Percentiles rank a stretch among this genome's conserved stretches.
These are phyloP conservation scores for Neonothopanus nambi DNA, from an alignment of 1,284 basidiomycete species.

Conservation along the genomic window DNA sequence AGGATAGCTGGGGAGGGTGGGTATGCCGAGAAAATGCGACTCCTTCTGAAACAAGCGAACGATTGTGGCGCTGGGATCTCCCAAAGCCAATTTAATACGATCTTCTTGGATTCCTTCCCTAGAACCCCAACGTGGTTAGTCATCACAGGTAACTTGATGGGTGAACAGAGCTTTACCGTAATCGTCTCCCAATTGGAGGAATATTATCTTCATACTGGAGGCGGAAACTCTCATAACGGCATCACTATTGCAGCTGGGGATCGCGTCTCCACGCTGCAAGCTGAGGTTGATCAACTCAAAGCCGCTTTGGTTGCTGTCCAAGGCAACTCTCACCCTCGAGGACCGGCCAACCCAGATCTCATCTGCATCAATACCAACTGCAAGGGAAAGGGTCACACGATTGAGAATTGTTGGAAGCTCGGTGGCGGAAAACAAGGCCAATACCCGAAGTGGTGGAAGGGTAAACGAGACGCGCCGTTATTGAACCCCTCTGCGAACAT, in stretches of 20 bases:
- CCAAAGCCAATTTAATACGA: neutral
- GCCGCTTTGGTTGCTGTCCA: neutral
- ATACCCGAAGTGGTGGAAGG: constrained; percentile 19
- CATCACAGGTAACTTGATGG: neutral
- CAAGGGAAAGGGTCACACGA: constrained; percentile 4
- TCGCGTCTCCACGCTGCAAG: neutral
- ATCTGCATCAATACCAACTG: constrained; percentile 6
- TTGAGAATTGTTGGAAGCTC: constrained; percentile 16
- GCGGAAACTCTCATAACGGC: neutral
- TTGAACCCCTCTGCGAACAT: neutral
- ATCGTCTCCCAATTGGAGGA: neutral
- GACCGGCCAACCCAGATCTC: constrained; percentile 1
- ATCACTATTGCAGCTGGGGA: neutral
- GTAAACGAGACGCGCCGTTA: constrained; percentile 5
- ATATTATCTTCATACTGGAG: neutral
- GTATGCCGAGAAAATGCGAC: too few relatives aligned
- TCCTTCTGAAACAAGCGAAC: too few relatives aligned
- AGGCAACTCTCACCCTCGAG: neutral
- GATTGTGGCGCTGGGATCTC: too few relatives aligned
- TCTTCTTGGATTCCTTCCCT: constrained; percentile 11
- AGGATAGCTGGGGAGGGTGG: constrained; percentile 7
- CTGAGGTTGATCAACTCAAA: neutral
- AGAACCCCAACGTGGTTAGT: neutral
- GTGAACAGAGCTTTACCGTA: neutral
- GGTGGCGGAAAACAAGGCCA: constrained; percentile 20